Evolutionary conservation across 2,329 filamentous ascomycete genomes (phyloP), one percentile per base, ranked within the genome.

Genomic region (Aspergillus candidus): DNA sequence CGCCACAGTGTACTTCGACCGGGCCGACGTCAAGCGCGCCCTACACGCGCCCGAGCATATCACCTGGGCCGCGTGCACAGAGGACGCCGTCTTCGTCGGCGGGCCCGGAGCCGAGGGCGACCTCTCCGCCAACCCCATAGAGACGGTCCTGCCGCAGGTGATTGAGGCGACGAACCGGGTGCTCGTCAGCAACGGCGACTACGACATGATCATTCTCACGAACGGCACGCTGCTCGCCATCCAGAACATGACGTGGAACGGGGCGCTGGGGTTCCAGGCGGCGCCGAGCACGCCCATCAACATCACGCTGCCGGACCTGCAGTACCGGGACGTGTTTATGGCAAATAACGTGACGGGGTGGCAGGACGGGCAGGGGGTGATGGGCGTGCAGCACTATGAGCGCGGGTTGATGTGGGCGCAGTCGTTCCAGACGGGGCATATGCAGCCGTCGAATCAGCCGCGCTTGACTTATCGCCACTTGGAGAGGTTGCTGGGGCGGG

Each of bases 161-260:
- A 67, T 67, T 7, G 63, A 67, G 57, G 73, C 74, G 30, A 86
- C 84, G 1, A 75, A 84, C 40, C 82, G 83, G 48, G 86, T 87
- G 7, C 76, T 94, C 53, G 82, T 93, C 58, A 82, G 74, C 6
- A 85, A 91, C 57, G 87, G 86, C 14, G 70, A 78, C 38, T 76
- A 84, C n/a, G 87, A 90, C 67, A 85, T 78, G 61, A 75, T 86
- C 47, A 74, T 88, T 14, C 70, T 84, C 15, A 75, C 76, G 55
- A 84, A 86, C 61, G 86, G 86, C 8, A 86, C 84, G 0, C 72
- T 91, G 2, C 69, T 90, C 6, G 74, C 77, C 3, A 82, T 91
- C 51, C 86, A 93, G 60, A 90, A 90, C 70, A 88, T 91, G 81
- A 90, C 85, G 0, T 91, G 82, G 81, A 80, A 80, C 45, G 86